These are phyloP conservation scores for Colletotrichum sp. DNA, from an alignment of 2,329 filamentous ascomycete genomes.

Conservation along the genomic window DNA sequence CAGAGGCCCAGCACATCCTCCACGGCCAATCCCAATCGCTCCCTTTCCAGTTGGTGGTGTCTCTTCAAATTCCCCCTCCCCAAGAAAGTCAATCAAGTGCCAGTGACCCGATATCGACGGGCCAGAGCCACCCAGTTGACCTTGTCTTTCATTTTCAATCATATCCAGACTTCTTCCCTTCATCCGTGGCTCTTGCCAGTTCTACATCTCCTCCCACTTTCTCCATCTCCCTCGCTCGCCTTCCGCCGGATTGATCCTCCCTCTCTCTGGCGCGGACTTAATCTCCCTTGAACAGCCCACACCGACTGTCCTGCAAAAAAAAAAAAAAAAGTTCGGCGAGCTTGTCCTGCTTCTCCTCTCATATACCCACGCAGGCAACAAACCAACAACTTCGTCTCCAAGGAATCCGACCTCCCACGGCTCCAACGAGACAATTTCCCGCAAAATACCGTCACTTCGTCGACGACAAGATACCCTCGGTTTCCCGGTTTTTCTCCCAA, in stretches of 20 bases:
- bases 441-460: not conserved
- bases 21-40: not conserved
- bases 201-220: slow-evolving; percentile 1
- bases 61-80: slow-evolving; percentile 15
- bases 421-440: not conserved
- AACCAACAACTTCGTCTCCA: not conserved
- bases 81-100: slow-evolving; percentile 22
- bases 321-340: slow-evolving; percentile 8
- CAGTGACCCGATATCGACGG: slow-evolving; percentile 21
- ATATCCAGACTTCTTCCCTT: slow-evolving; percentile 22
- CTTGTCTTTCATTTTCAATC: slow-evolving; percentile 17
- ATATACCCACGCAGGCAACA: slow-evolving; percentile 17
- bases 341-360: slow-evolving; percentile 13
- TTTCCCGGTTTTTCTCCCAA: slow-evolving; percentile 22
- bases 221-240: slow-evolving; percentile 19
- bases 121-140: slow-evolving; percentile 14
- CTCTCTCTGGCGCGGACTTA: slow-evolving; percentile 19
- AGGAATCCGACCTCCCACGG: slow-evolving; percentile 15
- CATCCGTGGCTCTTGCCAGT: slow-evolving; percentile 1
- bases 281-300: slow-evolving; percentile 18
- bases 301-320: slow-evolving; percentile 1
- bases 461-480: slow-evolving; percentile 17
- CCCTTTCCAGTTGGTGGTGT: slow-evolving; percentile 2
- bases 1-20: not conserved
- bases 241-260: slow-evolving; percentile 18